These are phyloP conservation scores for Pythium plurisporium DNA, from an alignment of 352 stramenopile species.

Conservation along the genomic window DNA sequence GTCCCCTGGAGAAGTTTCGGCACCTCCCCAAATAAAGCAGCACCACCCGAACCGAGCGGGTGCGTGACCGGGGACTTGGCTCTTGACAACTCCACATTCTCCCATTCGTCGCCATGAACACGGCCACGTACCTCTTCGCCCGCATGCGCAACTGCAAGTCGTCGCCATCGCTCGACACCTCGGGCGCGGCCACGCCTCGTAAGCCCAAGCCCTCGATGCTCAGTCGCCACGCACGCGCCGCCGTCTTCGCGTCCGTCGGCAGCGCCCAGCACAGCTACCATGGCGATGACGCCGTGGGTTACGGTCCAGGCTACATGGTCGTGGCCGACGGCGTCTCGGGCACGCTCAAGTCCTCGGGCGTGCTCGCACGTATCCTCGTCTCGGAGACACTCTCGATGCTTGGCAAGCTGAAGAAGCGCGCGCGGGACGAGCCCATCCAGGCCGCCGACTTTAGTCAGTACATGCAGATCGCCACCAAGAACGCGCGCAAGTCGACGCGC, in stretches of 20 bases:
- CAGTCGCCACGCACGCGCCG: conserved; percentile 7
- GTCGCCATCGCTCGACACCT: conserved; percentile 30
- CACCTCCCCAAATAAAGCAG: not conserved
- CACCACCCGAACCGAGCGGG: not conserved
- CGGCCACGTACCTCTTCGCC: conserved; percentile 62
- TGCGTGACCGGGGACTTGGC: too few relatives aligned
- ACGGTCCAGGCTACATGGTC: conserved; percentile 81
- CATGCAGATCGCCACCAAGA: conserved; percentile 71
- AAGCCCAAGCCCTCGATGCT: conserved; percentile 14
- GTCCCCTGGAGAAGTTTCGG: conserved; percentile 2
- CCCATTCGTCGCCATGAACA: conserved; percentile 47
- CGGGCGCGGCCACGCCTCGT: conserved; percentile 16
- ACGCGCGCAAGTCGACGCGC: conserved; percentile 61
- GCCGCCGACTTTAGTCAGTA: conserved; percentile 53
- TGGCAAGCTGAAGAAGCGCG: conserved; percentile 63
- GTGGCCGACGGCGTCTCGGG: conserved; percentile 82
- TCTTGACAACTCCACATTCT: not conserved
- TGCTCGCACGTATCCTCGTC: conserved; percentile 74
- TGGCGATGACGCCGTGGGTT: conserved; percentile 83
- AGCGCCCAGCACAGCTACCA: conserved; percentile 78
- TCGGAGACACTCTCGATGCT: conserved; percentile 68
- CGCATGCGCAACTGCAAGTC: conserved; percentile 73
- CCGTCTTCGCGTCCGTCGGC: conserved; percentile 73
- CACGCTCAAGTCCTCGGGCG: conserved; percentile 79
- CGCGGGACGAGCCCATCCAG: conserved; percentile 48